Percentiles rank a stretch among this genome's conserved stretches.
These are phyloP conservation scores for Phytophthora colocasiae DNA, from an alignment of 352 stramenopile genomes.

Conservation along the genomic window DNA sequence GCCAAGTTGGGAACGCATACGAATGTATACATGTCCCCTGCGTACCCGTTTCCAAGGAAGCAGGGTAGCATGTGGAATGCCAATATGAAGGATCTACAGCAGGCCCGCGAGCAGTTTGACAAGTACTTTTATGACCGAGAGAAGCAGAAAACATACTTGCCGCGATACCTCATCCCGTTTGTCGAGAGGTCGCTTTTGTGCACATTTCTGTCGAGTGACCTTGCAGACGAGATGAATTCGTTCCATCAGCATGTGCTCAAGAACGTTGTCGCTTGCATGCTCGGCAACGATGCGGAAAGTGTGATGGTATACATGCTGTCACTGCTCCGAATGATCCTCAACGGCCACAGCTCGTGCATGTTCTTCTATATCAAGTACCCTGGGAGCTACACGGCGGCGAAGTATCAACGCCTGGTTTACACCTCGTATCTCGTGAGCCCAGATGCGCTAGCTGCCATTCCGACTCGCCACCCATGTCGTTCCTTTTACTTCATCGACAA, in stretches of 20 bases:
- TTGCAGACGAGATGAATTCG: slow-evolving; percentile 76
- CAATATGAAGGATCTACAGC: slow-evolving; percentile 68
- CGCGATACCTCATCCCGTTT: slow-evolving; percentile 65
- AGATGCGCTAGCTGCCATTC: slow-evolving; percentile 60
- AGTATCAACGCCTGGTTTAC: slow-evolving; percentile 76
- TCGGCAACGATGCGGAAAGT: slow-evolving; percentile 47
- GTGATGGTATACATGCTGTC: slow-evolving; percentile 61
- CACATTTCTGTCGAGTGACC: slow-evolving; percentile 70
- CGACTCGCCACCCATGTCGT: slow-evolving; percentile 71
- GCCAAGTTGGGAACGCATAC: slow-evolving; percentile 79
- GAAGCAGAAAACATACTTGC: slow-evolving; percentile 60
- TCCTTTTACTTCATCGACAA: slow-evolving; percentile 88
- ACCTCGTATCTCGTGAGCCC: slow-evolving; percentile 75
- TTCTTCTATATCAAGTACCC: slow-evolving; percentile 90
- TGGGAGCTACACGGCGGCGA: slow-evolving; percentile 60
- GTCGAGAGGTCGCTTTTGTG: slow-evolving; percentile 81
- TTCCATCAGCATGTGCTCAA: slow-evolving; percentile 87
- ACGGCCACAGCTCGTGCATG: slow-evolving; percentile 78
- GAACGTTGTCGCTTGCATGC: slow-evolving; percentile 74
- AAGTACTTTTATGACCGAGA: slow-evolving; percentile 67
- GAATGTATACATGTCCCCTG: slow-evolving; percentile 79
- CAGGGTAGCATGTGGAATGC: slow-evolving; percentile 75
- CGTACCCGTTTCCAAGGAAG: slow-evolving; percentile 81
- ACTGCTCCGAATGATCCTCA: slow-evolving; percentile 79
- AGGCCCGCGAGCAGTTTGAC: slow-evolving; percentile 75